Base-by-base conservation (phyloP, 805 yeast species). In the Sugiyamaella marilandica region DNA sequence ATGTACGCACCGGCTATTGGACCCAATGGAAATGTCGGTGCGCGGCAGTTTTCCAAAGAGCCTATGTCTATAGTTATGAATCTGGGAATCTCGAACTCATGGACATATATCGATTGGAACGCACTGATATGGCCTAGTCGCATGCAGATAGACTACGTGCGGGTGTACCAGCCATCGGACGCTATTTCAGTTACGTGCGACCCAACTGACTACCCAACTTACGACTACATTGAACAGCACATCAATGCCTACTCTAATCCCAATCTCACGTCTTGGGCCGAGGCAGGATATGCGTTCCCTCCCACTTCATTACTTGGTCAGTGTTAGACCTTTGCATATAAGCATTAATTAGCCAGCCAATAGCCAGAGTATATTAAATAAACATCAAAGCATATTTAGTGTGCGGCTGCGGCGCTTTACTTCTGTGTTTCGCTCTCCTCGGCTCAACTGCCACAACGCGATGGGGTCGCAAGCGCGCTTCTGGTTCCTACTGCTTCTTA, bases 91-190 rank as follows among this genome's bases (percentile, higher is more conserved):
- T 91, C 97, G 13, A 85, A 84, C 63, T 85, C 82, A 55, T 92
- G 98, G 98, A 87, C 94, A 7, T 88, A 87, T 68, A 92, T 92
- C 56, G 92, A 90, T 71, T 92, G 97, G 97, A 81, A 82, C 43
- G 66, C 66, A 18, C 73, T 90, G 54, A 70, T 71, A 45, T 92
- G 92, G 79, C 99, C 99, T 1, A 79, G 79, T 11, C 76, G 79
- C 1, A 74, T 91, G 83, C 74, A 80, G 53, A 72, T 92, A 44
- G 97, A 92, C 68, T 87, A 85, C 62, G 95, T 92, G 33, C 81
- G 99, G 62, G 65, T 92, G n/a, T 92, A 94, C 69, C 99, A 92
- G 72, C 96, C 96, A 1, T 64, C 73, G 35, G 82, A 80, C 60
- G 70, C 75, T 10, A 68, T 75, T 31, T 78, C 80, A 47, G 52